A percentile compares a stretch with the other conserved stretches of the same genome.
These are phyloP conservation scores for Gentiana straminea DNA, from an alignment of 257 asterid species.

Conservation along the genomic window DNA sequence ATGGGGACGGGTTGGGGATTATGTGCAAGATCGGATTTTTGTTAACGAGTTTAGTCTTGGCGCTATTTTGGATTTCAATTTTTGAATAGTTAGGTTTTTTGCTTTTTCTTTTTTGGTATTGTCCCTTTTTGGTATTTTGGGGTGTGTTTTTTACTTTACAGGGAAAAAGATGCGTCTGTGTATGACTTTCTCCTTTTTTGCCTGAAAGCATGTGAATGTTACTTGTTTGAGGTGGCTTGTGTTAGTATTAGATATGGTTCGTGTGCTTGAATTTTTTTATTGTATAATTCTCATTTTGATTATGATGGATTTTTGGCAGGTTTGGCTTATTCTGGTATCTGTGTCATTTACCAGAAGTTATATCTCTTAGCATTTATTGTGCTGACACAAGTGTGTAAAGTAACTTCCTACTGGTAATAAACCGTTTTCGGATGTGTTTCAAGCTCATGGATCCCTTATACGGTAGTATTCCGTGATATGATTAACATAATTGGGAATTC, in stretches of 20 bases:
- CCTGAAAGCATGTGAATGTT: slow-evolving; percentile 20
- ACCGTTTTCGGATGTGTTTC: slow-evolving; percentile 10
- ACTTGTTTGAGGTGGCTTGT: slow-evolving; percentile 16
- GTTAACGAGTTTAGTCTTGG: slow-evolving; percentile 2
- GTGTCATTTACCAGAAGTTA: too few species aligned
- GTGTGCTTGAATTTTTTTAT: neutral
- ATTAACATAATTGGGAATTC: slow-evolving; percentile 10
- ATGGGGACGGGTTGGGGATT: too few species aligned
- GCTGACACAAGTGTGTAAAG: slow-evolving; percentile 6
- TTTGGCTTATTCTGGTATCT: too few species aligned
- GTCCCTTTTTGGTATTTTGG: slow-evolving; percentile 18
- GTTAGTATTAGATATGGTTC: neutral
- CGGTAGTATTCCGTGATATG: slow-evolving; percentile 13
- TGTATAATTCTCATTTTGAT: neutral
- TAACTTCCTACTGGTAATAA: slow-evolving; percentile 7
- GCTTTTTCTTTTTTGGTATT: slow-evolving; percentile 24
- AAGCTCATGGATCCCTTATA: slow-evolving; percentile 10
- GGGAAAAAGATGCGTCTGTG: slow-evolving; percentile 47
- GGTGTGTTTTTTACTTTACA: slow-evolving; percentile 33
- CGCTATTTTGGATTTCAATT: slow-evolving; percentile 3
- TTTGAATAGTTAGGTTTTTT: slow-evolving; percentile 8
- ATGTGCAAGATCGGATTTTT: slow-evolving; percentile 9
- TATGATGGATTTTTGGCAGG: slow-evolving; percentile 6
- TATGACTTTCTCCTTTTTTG: slow-evolving; percentile 23
- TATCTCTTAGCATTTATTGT: neutral